Percentiles rank a stretch among this genome's conserved stretches.
Conservation (phyloP, 2,329 filamentous ascomycete genomes). For the Rutstroemia sydowiana region DNA sequence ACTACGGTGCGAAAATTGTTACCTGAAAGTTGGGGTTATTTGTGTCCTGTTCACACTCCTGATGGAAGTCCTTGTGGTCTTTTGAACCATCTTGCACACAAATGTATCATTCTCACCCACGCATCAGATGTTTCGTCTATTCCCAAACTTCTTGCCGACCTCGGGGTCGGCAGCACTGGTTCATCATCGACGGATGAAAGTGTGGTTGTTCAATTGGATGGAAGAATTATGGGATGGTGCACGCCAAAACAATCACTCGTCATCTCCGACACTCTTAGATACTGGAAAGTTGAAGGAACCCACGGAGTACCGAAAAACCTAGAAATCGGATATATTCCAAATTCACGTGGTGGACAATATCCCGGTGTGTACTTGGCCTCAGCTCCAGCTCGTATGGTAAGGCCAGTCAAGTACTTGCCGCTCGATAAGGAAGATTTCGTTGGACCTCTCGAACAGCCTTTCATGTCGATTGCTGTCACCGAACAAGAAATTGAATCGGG, state of each 20-base stretch:
- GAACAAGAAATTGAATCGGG: constrained; percentile 81
- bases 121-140: constrained; percentile 67
- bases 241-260: constrained; percentile 72
- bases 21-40: constrained; percentile 95
- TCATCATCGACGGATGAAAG: constrained; percentile 76
- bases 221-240: constrained; percentile 84
- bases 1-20: constrained; percentile 93
- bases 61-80: constrained; percentile 93
- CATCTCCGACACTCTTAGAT: constrained; percentile 79
- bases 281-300: constrained; percentile 90
- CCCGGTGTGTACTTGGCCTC: constrained; percentile 94
- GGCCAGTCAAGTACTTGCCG: constrained; percentile 87
- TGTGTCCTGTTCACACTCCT: constrained; percentile 95
- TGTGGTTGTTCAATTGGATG: constrained; percentile 85
- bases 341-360: constrained; percentile 86
- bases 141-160: constrained; percentile 64
- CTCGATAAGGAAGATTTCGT: constrained; percentile 81
- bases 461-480: constrained; percentile 95
- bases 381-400: constrained; percentile 75
- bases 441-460: constrained; percentile 91
- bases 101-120: constrained; percentile 80
- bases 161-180: constrained; percentile 70
- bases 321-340: constrained; percentile 86
- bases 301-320: constrained; percentile 75
- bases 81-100: constrained; percentile 90